A percentile compares a stretch with the other conserved stretches of the same genome.
Evolutionary conservation across 306 rosid genomes (phyloP).

Genomic region (Hippophae gyantsensis): DNA sequence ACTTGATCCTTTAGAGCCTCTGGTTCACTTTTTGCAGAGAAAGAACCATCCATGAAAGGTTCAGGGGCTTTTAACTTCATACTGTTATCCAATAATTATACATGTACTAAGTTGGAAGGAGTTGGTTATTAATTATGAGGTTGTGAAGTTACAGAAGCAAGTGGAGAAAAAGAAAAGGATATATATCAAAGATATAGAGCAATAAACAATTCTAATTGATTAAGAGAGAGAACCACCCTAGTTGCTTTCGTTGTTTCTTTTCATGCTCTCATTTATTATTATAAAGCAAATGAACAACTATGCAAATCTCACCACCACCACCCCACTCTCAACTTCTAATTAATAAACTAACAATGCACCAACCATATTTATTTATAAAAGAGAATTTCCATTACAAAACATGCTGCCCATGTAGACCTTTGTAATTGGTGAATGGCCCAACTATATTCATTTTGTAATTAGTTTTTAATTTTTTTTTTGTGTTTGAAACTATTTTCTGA

Average conservation of each 20-base stretch:
- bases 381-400: not conserved
- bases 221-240: slow-evolving; percentile 35
- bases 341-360: slow-evolving; percentile 14
- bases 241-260: slow-evolving; percentile 38
- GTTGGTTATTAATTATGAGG: slow-evolving; percentile 1
- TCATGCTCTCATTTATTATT: slow-evolving; percentile 39
- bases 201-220: slow-evolving; percentile 15
- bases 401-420: not conserved
- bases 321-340: slow-evolving; percentile 38
- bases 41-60: slow-evolving; percentile 29
- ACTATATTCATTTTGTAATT: too few relatives aligned
- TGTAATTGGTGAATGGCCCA: too few relatives aligned
- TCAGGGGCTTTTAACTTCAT: not conserved
- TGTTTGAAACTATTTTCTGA: too few relatives aligned
- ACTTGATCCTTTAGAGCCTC: slow-evolving; percentile 24
- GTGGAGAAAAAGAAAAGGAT: slow-evolving; percentile 15
- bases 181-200: slow-evolving; percentile 15
- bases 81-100: slow-evolving; percentile 1
- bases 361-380: slow-evolving; percentile 17
- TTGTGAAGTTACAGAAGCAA: slow-evolving; percentile 16
- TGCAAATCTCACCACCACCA: slow-evolving; percentile 21
- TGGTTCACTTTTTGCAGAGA: slow-evolving; percentile 33
- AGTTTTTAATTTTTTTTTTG: too few relatives aligned
- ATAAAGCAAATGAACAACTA: slow-evolving; percentile 20
- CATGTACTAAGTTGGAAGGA: not conserved